Conservation (phyloP, 208 protist species). For the Acanthamoeba royreba region DNA sequence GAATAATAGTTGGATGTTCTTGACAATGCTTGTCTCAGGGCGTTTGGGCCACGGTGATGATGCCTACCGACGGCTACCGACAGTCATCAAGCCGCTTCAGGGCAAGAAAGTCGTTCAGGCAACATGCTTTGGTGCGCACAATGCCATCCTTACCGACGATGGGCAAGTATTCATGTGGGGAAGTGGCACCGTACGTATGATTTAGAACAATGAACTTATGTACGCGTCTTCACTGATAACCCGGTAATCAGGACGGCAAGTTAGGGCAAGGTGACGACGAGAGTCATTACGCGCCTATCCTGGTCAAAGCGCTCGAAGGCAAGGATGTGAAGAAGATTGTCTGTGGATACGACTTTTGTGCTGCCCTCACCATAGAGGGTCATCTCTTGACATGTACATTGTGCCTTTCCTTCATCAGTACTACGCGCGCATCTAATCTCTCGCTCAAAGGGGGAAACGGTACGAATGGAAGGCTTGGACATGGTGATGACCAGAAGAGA, state of each 20-base stretch:
- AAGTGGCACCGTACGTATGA: background rate
- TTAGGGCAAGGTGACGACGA: conserved; percentile 20
- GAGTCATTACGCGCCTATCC: background rate
- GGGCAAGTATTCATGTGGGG: conserved; percentile 44
- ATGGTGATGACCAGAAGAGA: background rate
- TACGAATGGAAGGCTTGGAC: background rate
- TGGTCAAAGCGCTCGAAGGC: background rate
- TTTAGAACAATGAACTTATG: too few species aligned
- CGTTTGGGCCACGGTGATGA: conserved; percentile 1
- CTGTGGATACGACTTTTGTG: conserved; percentile 1
- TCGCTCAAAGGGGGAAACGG: background rate
- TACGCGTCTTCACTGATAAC: too few species aligned
- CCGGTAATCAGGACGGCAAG: conserved; percentile 46
- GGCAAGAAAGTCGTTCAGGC: background rate
- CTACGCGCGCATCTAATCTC: background rate
- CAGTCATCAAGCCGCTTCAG: background rate
- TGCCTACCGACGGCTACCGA: background rate
- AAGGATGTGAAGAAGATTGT: background rate
- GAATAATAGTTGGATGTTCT: too few species aligned
- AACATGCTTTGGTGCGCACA: conserved; percentile 16
- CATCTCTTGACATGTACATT: background rate
- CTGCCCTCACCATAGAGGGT: background rate
- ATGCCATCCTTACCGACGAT: background rate
- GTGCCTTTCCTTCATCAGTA: too few species aligned
- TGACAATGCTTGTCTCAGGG: background rate